phyloP scores from a whole-genome alignment of 164 flowering plant species.

The Vitis labrusca region DNA sequence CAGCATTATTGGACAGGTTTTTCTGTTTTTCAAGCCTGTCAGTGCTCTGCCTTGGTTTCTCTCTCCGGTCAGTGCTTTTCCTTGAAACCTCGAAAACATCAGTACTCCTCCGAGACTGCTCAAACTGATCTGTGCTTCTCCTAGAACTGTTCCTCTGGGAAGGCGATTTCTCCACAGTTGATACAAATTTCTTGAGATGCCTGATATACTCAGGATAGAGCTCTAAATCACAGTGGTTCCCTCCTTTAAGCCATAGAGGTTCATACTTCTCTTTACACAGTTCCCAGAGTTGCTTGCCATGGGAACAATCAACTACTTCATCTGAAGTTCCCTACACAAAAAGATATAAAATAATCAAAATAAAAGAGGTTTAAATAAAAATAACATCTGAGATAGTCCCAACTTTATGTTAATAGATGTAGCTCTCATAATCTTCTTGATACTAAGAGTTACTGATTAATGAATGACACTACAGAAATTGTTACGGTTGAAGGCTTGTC shows the following conservation, averaged over 20 bases:
- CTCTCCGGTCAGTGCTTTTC: slow-evolving; percentile 79
- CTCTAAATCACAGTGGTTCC: slow-evolving; percentile 85
- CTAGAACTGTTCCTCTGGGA: slow-evolving; percentile 60
- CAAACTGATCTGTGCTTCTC: slow-evolving; percentile 59
- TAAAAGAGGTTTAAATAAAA: too few species aligned
- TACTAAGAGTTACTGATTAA: background rate
- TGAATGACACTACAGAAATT: background rate
- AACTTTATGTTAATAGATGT: too few species aligned
- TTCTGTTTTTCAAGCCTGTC: slow-evolving; percentile 57
- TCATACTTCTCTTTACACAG: slow-evolving; percentile 87
- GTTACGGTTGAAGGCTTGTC: background rate
- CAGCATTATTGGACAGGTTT: slow-evolving; percentile 31
- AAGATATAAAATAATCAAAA: background rate
- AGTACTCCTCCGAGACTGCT: slow-evolving; percentile 62
- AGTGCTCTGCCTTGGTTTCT: slow-evolving; percentile 72
- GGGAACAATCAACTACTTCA: slow-evolving; percentile 92
- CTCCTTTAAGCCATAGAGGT: slow-evolving; percentile 92
- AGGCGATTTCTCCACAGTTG: slow-evolving; percentile 68
- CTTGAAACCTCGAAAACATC: slow-evolving; percentile 67
- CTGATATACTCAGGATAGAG: slow-evolving; percentile 80
- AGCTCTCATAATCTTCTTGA: background rate
- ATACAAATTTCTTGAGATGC: slow-evolving; percentile 83
- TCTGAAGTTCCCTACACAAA: slow-evolving; percentile 80
- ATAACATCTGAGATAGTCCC: background rate
- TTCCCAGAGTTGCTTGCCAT: slow-evolving; percentile 95